phyloP scores from a whole-genome alignment of 2,329 filamentous ascomycete species.

The Penicillium sp. region DNA sequence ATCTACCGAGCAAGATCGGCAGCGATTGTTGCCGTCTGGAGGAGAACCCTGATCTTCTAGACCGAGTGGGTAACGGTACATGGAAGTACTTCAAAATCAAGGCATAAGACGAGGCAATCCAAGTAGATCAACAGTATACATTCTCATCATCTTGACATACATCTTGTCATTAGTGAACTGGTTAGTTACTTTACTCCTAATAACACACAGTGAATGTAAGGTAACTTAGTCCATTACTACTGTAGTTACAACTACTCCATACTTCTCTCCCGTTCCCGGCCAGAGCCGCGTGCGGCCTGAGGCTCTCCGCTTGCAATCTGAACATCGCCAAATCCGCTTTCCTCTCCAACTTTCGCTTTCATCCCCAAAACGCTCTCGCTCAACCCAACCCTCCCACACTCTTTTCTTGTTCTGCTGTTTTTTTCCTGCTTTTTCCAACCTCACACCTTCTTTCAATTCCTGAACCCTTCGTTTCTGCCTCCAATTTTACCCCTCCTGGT shows the following conservation, averaged over 20 bases:
- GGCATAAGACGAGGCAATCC: no score
- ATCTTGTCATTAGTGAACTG: no score
- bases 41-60: background rate
- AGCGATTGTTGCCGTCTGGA: background rate
- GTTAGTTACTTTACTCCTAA: no score
- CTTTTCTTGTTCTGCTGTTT: constrained; percentile 13
- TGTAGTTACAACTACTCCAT: background rate
- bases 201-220: no score
- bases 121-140: constrained; percentile 8
- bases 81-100: background rate
- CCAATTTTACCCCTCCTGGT: background rate
- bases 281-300: constrained; percentile 28
- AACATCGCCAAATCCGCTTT: constrained; percentile 16
- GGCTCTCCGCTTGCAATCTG: constrained; percentile 23
- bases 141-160: constrained; percentile 4
- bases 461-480: constrained; percentile 14
- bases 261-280: constrained; percentile 19
- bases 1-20: constrained; percentile 6
- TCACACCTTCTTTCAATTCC: constrained; percentile 13
- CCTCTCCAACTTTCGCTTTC: constrained; percentile 21
- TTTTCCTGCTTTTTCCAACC: constrained; percentile 19
- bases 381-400: constrained; percentile 9
- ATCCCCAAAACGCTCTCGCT: constrained; percentile 14
- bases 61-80: background rate
- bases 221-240: no score